phyloP scores from a whole-genome alignment of 179 eudicot genomes.

The Silene vulgaris region DNA sequence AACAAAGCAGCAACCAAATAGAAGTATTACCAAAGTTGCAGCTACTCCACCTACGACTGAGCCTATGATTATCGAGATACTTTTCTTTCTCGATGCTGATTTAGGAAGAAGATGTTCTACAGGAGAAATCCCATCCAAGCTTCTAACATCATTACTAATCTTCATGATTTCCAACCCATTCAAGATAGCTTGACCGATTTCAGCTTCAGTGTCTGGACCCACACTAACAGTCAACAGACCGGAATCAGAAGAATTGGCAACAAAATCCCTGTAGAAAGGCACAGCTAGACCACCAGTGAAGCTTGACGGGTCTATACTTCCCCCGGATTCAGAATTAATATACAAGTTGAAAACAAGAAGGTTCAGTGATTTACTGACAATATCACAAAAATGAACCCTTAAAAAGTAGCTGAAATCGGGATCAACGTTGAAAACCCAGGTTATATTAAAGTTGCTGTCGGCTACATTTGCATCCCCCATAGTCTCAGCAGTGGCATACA shows the following conservation, averaged over 20 bases:
- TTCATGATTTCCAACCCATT: conserved; percentile 75
- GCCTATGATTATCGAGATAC: conserved; percentile 33
- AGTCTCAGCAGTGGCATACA: conserved; percentile 59
- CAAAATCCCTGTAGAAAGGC: conserved; percentile 63
- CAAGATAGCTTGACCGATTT: conserved; percentile 40
- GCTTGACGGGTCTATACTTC: conserved; percentile 49
- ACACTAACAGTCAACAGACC: conserved; percentile 50
- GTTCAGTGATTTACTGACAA: conserved; percentile 46
- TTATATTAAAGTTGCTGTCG: conserved; percentile 54
- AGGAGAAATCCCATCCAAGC: conserved; percentile 56
- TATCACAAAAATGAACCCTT: conserved; percentile 66
- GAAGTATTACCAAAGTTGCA: conserved; percentile 31
- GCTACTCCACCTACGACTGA: conserved; percentile 43
- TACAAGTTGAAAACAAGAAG: conserved; percentile 59
- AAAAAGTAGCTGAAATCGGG: conserved; percentile 57
- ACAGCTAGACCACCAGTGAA: conserved; percentile 41
- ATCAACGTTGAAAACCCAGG: conserved; percentile 67
- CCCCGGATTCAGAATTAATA: conserved; percentile 50
- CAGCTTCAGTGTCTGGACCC: conserved; percentile 52
- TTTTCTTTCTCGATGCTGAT: conserved; percentile 29
- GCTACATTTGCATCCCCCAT: conserved; percentile 67
- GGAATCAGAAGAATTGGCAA: conserved; percentile 49
- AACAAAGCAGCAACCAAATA: conserved; percentile 48
- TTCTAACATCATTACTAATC: conserved; percentile 63
- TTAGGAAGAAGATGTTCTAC: conserved; percentile 47